Conservation (phyloP, 257 asterid species). For the Rhazya stricta region DNA sequence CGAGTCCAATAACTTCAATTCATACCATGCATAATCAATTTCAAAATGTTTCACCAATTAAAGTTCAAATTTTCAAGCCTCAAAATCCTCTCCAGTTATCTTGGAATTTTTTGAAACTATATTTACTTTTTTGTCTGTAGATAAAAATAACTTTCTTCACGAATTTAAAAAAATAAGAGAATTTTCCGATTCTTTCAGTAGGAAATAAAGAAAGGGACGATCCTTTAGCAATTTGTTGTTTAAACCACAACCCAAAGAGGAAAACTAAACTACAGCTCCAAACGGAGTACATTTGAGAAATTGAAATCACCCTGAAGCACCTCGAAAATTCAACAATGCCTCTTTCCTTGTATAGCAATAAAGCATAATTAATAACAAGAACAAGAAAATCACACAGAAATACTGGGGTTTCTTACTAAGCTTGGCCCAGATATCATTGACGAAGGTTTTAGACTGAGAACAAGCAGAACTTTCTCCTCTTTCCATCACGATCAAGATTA, state of each 20-base stretch:
- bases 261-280: background rate
- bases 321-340: background rate
- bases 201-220: background rate
- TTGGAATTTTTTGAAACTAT: background rate
- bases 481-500: constrained; percentile 40
- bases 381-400: background rate
- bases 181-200: background rate
- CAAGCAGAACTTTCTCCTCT: constrained; percentile 52
- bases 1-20: background rate
- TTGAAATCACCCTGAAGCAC: background rate
- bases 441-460: constrained; percentile 28
- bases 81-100: background rate
- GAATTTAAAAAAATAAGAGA: background rate
- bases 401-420: constrained; percentile 38
- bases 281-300: background rate
- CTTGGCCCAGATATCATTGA: constrained; percentile 64
- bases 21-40: background rate
- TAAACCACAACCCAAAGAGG: background rate
- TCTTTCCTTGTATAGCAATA: background rate
- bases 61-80: background rate
- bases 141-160: background rate
- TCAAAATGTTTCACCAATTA: background rate
- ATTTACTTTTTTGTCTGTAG: background rate
- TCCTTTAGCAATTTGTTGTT: background rate
- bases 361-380: background rate